These are phyloP conservation scores for Thelonectria olida DNA, from an alignment of 2,329 filamentous ascomycete genomes.

Conservation along the genomic window DNA sequence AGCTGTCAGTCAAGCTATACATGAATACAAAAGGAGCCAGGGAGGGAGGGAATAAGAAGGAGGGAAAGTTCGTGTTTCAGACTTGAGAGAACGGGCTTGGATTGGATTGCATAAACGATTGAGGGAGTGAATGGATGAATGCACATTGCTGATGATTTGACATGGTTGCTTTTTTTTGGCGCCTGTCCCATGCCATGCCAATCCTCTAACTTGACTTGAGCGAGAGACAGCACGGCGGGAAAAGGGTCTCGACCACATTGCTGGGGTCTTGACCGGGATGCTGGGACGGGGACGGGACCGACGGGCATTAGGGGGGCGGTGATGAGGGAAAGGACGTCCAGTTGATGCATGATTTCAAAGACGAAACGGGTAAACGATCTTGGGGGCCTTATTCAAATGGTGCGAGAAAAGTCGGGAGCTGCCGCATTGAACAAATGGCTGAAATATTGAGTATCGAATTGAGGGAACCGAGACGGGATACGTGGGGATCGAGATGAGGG, in stretches of 20 bases:
- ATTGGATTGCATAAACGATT: conserved; percentile 22
- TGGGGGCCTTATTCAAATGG: background rate
- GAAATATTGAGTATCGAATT: background rate
- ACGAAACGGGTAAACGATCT: background rate
- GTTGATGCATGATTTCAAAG: background rate
- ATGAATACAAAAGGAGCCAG: background rate
- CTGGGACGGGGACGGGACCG: conserved; percentile 21
- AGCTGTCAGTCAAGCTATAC: conserved; percentile 31
- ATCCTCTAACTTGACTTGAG: too few species aligned
- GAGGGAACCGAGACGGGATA: background rate
- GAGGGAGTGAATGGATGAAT: conserved; percentile 26
- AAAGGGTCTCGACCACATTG: conserved; percentile 35
- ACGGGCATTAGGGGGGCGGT: conserved; percentile 8
- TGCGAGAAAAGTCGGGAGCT: background rate
- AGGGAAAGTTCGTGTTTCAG: background rate
- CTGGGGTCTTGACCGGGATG: conserved; percentile 20
- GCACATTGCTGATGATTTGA: conserved; percentile 2
- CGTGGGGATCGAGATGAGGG: background rate
- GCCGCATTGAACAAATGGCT: background rate
- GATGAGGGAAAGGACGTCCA: background rate
- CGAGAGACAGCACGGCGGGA: conserved; percentile 5
- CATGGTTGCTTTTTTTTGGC: too few species aligned
- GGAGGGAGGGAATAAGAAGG: background rate
- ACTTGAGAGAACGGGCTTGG: background rate
- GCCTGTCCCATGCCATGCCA: conserved; percentile 16